Base-by-base conservation (phyloP, 2,329 filamentous ascomycete genomes). In the Exophiala viscosa region DNA sequence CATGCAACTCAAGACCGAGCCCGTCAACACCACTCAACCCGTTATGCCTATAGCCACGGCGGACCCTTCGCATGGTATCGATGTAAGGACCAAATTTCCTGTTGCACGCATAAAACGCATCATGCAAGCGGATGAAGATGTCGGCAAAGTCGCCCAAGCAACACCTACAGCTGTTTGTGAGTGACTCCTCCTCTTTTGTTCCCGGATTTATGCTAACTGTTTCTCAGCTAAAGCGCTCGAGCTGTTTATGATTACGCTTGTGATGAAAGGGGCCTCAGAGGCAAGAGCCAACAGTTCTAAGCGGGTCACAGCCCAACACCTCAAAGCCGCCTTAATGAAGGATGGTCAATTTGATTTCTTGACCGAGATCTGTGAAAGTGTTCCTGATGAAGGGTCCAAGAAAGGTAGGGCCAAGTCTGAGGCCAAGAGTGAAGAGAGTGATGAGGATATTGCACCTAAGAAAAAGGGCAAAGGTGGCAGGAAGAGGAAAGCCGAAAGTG, bases 61-160 rank as follows among this genome's bases (percentile, higher is more conserved):
- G 20, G 55, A 56, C 38, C 65, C 69, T 42, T 66, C 68, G 47
- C 71, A 83, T 73, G 69, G 81, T 70, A 73, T 96, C 73, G 70
- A 90, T 39, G 90, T 99, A 63, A 88, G 84, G 71, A 97, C 92
- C 32, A 96, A 96, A 66, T 99, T 99, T 66, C 93, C 93, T 1
- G 95, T 95, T 31, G 93, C 93, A 11, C 82, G 93, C 57, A 99
- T 99, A 76, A 99, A 99, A 78, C 85, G 93, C 46, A 97, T 99
- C 65, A 97, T 99, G 93, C 93, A 99, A 73, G 92, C 92, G 9
- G 93, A 99, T 66, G 93, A 99, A 67, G 93, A 99, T 69, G 91
- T 99, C 0, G 93, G 93, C 57, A 99, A 99, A 73, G 93, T 99
- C 8, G 91, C 93, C 3, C 93, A 99, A 71, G 93, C 97, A 57